Base-by-base conservation (phyloP, 495 filamentous ascomycete genomes). In the Aspergillus avenaceus region DNA sequence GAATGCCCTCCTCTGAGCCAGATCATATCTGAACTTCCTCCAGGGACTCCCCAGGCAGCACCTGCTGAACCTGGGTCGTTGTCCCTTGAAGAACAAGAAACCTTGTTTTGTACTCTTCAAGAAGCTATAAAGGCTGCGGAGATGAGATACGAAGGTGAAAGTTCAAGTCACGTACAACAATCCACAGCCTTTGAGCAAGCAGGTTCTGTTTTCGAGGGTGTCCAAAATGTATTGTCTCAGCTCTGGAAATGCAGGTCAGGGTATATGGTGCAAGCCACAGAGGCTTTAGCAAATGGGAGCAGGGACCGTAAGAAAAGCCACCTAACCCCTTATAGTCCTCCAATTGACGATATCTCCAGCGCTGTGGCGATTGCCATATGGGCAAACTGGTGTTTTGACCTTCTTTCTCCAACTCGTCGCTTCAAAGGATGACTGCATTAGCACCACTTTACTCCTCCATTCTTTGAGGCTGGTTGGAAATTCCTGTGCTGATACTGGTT, bases 401-500 rank as follows among this genome's bases (percentile, higher is more conserved):
- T 85, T 88, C 50, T 86, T 88, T 54, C 70, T 89, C 8, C 58
- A 71, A 14, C 53, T 84, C 5, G 55, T 87, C 36, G 64, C 77
- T 8, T 67, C 60, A 0, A 64, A 56, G 24, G 56, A 68, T 14
- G 63, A 63, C 2, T n/a, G n/a, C n/a, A 49, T 62, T 19, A 63
- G 76, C 11, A 47, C 62, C 16, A 51, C 53, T 25, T 45, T 77
- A 24, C 51, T 74, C 26, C 63, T 78, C 6, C 83, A 88, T 54
- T 73, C 79, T 23, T 68, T 93, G 25, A 81, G 87, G 13, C 53
- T 92, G 21, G 72, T 90, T 58, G 88, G 86, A 2, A 92, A 92
- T 64, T 82, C 81, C n/a, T 91, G 87, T 65, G 88, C 88, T 37
- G 88, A 92, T 60, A 85, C 81, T 47, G 81, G 87, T 87, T 67